Base-by-base conservation (phyloP, 768 basidiomycete genomes). In the Leccinellum rugosiceps region DNA sequence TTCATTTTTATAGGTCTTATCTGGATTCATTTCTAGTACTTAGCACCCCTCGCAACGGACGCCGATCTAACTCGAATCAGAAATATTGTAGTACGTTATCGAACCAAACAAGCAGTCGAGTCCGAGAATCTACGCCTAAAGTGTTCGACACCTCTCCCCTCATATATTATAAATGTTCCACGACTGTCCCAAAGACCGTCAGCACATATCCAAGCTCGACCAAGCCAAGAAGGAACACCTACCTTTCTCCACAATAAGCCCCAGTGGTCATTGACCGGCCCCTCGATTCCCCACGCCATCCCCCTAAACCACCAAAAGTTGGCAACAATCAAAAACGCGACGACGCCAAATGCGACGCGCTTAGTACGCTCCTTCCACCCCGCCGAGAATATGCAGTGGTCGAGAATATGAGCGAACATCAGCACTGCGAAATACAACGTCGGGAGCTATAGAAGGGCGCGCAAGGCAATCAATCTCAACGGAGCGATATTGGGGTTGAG, bases 341-440 rank as follows among this genome's bases (percentile, higher is more conserved):
- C 75, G 19, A 88, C 62, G 3, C 82, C 83, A 69, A 98, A 98
- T 47, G 79, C 76, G 52, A 91, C 85, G 41, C 74, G 69, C 68
- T 96, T 97, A 23, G 86, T 88, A 46, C 76, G 77, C 14, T 76
- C 74, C 11, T 81, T 80, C 57, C 88, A 77, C 11, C 84, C 79
- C 14, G 92, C 85, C 3, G 84, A 83, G 76, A 99, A 98, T 65
- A 98, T 76, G 73, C 94, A 90, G 71, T 97, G 94, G 73, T 99
- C 95, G 59, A 96, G 79, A 55, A 98, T 72, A 70, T 97, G 93
- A 0, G 88, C 91, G 46, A 87, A 77, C 89, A 96, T 93, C 52
- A 98, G 75, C 49, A 98, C 92, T 23, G 94, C 82, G 74, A 99
- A 99, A 78, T 94, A 98, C n/a, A 98, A 78, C 0, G 96, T 94